Base-by-base conservation (phyloP, 169 alveolate genomes). In the Plasmodium gonderi region DNA sequence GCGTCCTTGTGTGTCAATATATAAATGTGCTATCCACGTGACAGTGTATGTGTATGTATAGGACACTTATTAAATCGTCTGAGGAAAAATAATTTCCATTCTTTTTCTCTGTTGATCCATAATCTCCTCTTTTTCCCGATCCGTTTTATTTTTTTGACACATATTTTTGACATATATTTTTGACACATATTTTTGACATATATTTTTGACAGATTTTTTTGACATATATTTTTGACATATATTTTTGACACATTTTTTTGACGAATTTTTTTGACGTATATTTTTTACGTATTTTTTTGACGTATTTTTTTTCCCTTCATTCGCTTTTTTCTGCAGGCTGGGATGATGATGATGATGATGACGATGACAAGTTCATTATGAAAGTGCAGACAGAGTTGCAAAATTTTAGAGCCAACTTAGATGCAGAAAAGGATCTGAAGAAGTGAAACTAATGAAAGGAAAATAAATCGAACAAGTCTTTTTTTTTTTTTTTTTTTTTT, bases 331-430 rank as follows among this genome's bases (percentile, higher is more conserved):
- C 44, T 4, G 0, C 67, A 87, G 93, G 93, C 17, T 87, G 93
- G 93, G 93, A 87, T 51, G 93, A 87, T 54, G 93, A 87, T 33
- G 93, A 87, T 65, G 93, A 87, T 42, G 93, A 87, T 51, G 93
- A 87, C 29, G 93, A 87, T 20, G 93, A 87, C 36, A 74, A 76
- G 20, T 87, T 87, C 40, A 87, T 87, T 40, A 17, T 60, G 51
- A 87, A 87, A 64, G 93, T 87, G 20, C 83, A 87, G 33, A n/a
- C 85, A 6, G 93, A 87, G 68, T 77, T 87, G 69, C 85, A 76
- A 65, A 87, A 87, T n/a, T 87, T 87, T 38, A 74, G 45, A 54
- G 89, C 93, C 67, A 75, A 47, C 12, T 42, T 87, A 44, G 93
- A 87, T 40, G 85, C 85, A 4, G 93, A 87, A 75, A 87, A 64